Evolutionary conservation across 345 rosid species (phyloP).

Genomic region (Lagerstroemia speciosa): DNA sequence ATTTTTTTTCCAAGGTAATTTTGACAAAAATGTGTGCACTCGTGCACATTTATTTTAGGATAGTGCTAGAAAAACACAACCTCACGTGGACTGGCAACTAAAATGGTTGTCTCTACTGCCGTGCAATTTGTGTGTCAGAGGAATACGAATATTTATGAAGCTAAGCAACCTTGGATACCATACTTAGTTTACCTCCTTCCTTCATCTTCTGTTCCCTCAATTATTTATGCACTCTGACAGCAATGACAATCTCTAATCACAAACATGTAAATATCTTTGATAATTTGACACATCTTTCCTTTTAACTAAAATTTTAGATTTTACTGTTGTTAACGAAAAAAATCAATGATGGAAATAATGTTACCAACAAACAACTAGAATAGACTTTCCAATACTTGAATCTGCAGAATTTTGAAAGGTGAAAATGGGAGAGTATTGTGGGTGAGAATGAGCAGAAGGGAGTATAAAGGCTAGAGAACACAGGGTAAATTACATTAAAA

Average conservation of each 20-base stretch:
- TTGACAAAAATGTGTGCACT: not conserved
- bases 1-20: not conserved
- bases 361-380: too few relatives aligned
- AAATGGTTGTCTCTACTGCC: conserved; percentile 30
- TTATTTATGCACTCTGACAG: not conserved
- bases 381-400: too few relatives aligned
- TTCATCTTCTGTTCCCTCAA: not conserved
- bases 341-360: too few relatives aligned
- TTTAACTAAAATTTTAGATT: too few relatives aligned
- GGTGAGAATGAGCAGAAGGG: too few relatives aligned
- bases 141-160: conserved; percentile 22
- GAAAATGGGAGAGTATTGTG: too few relatives aligned
- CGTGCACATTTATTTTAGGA: conserved; percentile 13
- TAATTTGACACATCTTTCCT: too few relatives aligned
- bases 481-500: too few relatives aligned
- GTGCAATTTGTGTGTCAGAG: conserved; percentile 28
- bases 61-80: conserved; percentile 12
- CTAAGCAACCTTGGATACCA: conserved; percentile 39
- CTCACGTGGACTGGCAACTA: conserved; percentile 44
- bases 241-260: not conserved
- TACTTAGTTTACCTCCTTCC: conserved; percentile 8
- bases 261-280: too few relatives aligned
- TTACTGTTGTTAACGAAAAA: too few relatives aligned
- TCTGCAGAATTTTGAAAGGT: too few relatives aligned
- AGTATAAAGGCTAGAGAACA: too few relatives aligned